Base-by-base conservation (phyloP, 805 yeast species). In the Ogataea henricii region DNA sequence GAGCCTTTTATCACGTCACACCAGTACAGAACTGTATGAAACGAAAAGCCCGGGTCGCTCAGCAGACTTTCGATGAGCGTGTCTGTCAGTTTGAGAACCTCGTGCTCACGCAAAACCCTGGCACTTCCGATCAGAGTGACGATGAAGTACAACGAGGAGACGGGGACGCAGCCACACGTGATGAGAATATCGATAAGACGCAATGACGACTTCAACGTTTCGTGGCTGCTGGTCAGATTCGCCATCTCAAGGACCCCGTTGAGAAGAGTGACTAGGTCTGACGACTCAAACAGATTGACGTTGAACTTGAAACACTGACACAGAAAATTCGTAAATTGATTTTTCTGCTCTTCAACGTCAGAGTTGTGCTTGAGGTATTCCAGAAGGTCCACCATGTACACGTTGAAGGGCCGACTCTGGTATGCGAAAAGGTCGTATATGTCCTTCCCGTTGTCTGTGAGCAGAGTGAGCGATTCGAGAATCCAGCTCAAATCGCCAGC, bases 391-490 rank as follows among this genome's bases (percentile, higher is more conserved):
- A 55, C 10, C 2, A 63, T 6, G 35, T 47, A 60, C 1, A 32
- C 42, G 17, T 30, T 36, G 14, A 63, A 44, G 5, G 63, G 65
- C 4, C 39, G 14, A 1, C 45, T 23, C 6, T 55, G 52, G 20
- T 54, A 55, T 10, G 53, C 23, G 10, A 57, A 45, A 18, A 63
- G 46, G 14, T 58, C 59, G 29, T 57, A 57, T 4, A 64, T 52
- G 16, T 59, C 59, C 16, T 44, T 25, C 9, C 67, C 67, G 38
- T 52, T 43, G 76, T 68, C 72, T 81, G 60, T 67, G 78, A 49
- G 67, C 69, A 13, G 75, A 73, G 56, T 78, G 75, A 41, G 72
- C 75, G 48, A 77, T 77, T 70, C 75, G 81, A 63, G 78, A 76
- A 54, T 63, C 23, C 55, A 25, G 22, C 55, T 57, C 29, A 61